Percentiles rank a stretch among this genome's conserved stretches.
Evolutionary conservation across 257 asterid genomes (phyloP).

Genomic region (Nicotiana knightiana): DNA sequence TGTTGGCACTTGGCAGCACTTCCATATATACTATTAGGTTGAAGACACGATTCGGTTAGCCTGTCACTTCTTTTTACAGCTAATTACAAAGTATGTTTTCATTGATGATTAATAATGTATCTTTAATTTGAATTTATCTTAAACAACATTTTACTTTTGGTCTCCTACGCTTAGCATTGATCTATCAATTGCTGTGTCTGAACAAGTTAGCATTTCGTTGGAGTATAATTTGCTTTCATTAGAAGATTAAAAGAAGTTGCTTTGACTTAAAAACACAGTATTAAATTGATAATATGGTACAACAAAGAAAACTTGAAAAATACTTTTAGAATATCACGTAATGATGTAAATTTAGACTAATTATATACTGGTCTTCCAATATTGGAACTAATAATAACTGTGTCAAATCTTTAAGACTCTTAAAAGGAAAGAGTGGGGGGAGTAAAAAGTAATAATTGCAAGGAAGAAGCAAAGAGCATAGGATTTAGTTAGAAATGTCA

Average conservation of each 20-base stretch:
- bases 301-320: not conserved
- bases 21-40: not conserved
- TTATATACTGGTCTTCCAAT: not conserved
- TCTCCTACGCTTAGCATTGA: not conserved
- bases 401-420: not conserved
- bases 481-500: constrained; percentile 22
- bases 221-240: not conserved
- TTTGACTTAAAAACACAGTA: not conserved
- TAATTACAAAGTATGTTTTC: not conserved
- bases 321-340: not conserved
- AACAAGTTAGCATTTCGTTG: not conserved
- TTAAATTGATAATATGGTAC: not conserved
- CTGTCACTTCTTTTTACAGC: not conserved
- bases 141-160: not conserved
- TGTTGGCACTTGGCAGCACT: not conserved
- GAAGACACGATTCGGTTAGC: not conserved
- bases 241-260: not conserved
- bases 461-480: not conserved
- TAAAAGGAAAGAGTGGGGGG: constrained; percentile 6
- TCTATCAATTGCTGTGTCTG: not conserved
- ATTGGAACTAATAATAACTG: not conserved
- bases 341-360: not conserved
- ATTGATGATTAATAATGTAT: not conserved
- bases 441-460: constrained; percentile 1
- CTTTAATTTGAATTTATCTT: not conserved